Base-by-base conservation (phyloP, 768 basidiomycete species). In the Galerina marginata region DNA sequence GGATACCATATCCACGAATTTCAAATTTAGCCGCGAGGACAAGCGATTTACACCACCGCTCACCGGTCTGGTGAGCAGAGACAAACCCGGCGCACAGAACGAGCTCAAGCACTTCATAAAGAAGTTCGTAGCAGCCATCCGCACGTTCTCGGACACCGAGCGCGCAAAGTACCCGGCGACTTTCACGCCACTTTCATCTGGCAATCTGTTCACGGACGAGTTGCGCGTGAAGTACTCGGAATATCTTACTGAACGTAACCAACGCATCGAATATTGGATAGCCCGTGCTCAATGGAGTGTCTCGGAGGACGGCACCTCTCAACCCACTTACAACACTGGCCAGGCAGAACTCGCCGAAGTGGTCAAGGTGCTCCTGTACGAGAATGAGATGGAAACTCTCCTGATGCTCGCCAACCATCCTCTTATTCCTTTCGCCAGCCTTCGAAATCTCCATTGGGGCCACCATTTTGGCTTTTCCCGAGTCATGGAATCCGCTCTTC, bases 391-490 rank as follows among this genome's bases (percentile, higher is more conserved):
- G 58, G 56, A 60, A 2, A 49, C 66, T 0, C 71, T 79, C 14
- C 61, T 80, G 3, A 75, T 74, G 70, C 67, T 80, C 36, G 76
- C 76, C 9, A 69, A 73, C 9, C 77, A 78, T 55, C 78, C 78
- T 7, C 39, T 52, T 9, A 65, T 77, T 5, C 73, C 74, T 0
- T 67, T 81, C 9, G 15, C 15, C 1, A 20, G 51, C 4, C 71
- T 79, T 12, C 64, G 66, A 9, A n/a, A 62, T 2, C 47, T 76
- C 26, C 43, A 53, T 14, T 77, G 72, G 70, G 72, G 72, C 0
- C 70, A 77, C 60, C 68, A 75, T 54, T 74, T 73, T 55, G 77
- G 77, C 0, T 76, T 72, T 57, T 69, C 69, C 4, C 67, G 73
- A 11, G 66, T 74, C 36, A 66, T 63, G 54, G 65, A 75, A 37